Base-by-base conservation (phyloP, 495 filamentous ascomycete species). In the Aspergillus homomorphus region DNA sequence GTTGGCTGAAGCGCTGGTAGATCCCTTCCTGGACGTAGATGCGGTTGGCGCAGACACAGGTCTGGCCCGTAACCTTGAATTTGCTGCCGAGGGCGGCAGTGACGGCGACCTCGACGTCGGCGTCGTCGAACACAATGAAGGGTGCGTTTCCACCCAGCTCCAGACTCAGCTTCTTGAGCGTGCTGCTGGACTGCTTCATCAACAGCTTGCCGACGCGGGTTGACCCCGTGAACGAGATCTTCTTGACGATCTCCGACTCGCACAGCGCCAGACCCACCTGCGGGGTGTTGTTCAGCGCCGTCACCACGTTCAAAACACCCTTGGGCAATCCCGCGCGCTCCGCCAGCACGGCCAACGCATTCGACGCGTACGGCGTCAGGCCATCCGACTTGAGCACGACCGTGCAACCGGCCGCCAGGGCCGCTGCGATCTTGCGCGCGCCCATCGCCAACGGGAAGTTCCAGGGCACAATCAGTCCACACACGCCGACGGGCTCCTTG, bases 111-210 rank as follows among this genome's bases (percentile, higher is more conserved):
- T 84, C 79, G 16, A 87, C 64, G 54, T 87, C 77, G 8, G 80
- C 85, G 61, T 89, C 86, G 49, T 87, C 80, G 61, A 87, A 89
- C 18, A 89, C 75, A 52, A 89, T 75, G 68, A 86, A 86, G 0
- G 86, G 85, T 19, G 81, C 81, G 64, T 89, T 88, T 10, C 86
- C 86, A 15, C 86, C 86, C 5, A 87, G 77, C 68, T 89, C 86
- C 42, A 88, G 79, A 2, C 79, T 83, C 5, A 85, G 70, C 58
- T 86, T 87, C 73, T 87, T 88, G 50, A 89, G 63, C 4, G 78
- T 77, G 19, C 77, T 70, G 1, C 79, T 69, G 38, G 76, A 77
- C 49, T 77, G 73, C 44, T 69, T 70, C 58, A 77, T 77, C 24
- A 85, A 61, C 14, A 82, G 60, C 53, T 77, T 80, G 15, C 82